Percentiles rank a stretch among this genome's conserved stretches.
phyloP scores from a whole-genome alignment of 2,329 filamentous ascomycete genomes.

The Neopestalotiopsis sp. region DNA sequence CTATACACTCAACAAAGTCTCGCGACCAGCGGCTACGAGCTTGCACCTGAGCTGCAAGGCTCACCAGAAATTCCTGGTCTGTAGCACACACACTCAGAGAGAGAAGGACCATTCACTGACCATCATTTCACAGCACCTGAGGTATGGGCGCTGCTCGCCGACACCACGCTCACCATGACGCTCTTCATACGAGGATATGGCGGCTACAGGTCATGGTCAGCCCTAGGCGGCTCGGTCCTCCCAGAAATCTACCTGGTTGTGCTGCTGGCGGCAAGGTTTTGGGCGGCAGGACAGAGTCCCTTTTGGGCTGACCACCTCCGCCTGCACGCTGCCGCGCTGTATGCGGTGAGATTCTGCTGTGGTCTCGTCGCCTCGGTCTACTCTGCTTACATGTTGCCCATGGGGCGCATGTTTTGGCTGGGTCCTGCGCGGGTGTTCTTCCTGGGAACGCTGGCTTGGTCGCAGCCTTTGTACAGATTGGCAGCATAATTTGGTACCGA shows the following conservation, averaged over 20 bases:
- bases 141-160: not conserved
- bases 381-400: not conserved
- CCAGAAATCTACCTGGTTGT: constrained; percentile 6
- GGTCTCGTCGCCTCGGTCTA: not conserved
- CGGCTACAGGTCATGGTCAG: constrained; percentile 2
- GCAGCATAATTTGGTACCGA: not conserved
- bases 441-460: not conserved
- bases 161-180: not conserved
- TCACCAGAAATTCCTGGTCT: not conserved
- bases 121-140: not conserved
- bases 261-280: not conserved
- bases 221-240: not conserved
- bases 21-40: not conserved
- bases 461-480: not conserved
- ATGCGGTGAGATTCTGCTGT: not conserved
- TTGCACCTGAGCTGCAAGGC: not conserved
- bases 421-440: not conserved
- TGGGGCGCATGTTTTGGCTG: not conserved
- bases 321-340: not conserved
- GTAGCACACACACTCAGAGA: not conserved
- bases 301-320: not conserved
- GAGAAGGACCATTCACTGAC: not conserved
- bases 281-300: not conserved
- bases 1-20: not conserved
- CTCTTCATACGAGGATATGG: not conserved